Conservation (phyloP, 352 stramenopile genomes). For the Achlya hypogyna region DNA sequence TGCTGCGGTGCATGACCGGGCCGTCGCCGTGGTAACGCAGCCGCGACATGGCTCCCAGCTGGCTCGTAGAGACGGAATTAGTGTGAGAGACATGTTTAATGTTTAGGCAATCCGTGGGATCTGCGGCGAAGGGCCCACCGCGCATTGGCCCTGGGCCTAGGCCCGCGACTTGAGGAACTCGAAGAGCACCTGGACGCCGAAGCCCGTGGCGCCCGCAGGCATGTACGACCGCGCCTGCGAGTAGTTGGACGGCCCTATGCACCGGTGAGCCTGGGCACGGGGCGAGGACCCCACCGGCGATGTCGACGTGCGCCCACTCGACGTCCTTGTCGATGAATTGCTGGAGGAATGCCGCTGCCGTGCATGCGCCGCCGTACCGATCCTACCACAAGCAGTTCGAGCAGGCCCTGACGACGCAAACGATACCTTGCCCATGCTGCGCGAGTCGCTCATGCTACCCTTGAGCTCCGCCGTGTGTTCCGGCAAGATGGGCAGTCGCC, state of each 20-base stretch:
- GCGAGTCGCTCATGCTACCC: constrained; percentile 66
- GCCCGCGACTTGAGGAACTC: constrained; percentile 54
- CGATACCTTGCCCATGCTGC: constrained; percentile 50
- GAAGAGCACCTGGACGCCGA: constrained; percentile 82
- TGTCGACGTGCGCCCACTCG: constrained; percentile 85
- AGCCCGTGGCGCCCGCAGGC: constrained; percentile 75
- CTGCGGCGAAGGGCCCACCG: too few species aligned
- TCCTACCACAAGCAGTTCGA: constrained; percentile 19
- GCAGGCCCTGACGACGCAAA: not conserved
- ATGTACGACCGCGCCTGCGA: constrained; percentile 75
- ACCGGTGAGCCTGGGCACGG: not conserved
- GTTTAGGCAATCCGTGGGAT: not conserved
- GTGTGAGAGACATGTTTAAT: not conserved
- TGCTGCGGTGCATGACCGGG: too few species aligned
- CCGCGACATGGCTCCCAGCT: too few species aligned
- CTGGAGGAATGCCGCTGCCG: constrained; percentile 80
- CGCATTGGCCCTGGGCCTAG: too few species aligned
- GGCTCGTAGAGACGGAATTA: not conserved
- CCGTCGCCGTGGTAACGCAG: not conserved
- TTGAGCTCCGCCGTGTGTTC: constrained; percentile 80
- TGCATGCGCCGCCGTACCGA: constrained; percentile 73
- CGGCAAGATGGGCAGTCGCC: constrained; percentile 80
- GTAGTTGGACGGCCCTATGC: constrained; percentile 60
- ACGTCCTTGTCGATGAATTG: constrained; percentile 83
- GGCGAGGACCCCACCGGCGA: constrained; percentile 39